Conservation (phyloP, 192 early-diverging fungal species). For the Chytriomyces hyalinus region DNA sequence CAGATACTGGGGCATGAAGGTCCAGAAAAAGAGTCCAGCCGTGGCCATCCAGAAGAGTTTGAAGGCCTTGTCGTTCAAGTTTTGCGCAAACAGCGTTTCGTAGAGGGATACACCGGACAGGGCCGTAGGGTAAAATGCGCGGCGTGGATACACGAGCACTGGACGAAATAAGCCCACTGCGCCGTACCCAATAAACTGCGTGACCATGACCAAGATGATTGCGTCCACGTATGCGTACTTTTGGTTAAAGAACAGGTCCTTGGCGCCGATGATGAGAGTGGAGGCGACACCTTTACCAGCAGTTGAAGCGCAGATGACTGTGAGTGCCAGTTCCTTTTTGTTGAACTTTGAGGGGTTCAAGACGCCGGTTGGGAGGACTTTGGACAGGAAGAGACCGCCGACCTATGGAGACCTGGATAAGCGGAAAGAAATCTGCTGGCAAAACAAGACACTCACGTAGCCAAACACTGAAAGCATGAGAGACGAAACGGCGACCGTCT, state of each 20-base stretch:
- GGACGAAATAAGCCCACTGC: slow-evolving; percentile 71
- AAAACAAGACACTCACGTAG: background rate
- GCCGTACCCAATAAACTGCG: slow-evolving; percentile 59
- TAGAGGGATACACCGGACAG: slow-evolving; percentile 76
- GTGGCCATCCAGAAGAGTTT: slow-evolving; percentile 58
- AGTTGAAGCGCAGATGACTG: slow-evolving; percentile 52
- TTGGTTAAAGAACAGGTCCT: slow-evolving; percentile 35
- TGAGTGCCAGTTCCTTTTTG: slow-evolving; percentile 81
- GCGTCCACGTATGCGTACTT: slow-evolving; percentile 53
- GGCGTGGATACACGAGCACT: slow-evolving; percentile 77
- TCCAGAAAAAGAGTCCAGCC: slow-evolving; percentile 55
- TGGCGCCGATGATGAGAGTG: slow-evolving; percentile 19
- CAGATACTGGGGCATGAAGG: slow-evolving; percentile 60
- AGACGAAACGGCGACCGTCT: background rate
- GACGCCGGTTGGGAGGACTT: background rate
- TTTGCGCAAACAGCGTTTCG: slow-evolving; percentile 70
- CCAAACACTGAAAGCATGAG: background rate
- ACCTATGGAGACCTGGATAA: background rate
- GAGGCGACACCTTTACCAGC: slow-evolving; percentile 2
- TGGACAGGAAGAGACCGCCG: slow-evolving; percentile 4
- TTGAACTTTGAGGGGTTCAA: slow-evolving; percentile 80
- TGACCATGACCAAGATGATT: slow-evolving; percentile 43
- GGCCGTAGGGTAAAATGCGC: slow-evolving; percentile 81
- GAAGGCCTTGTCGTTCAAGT: slow-evolving; percentile 46
- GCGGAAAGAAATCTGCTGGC: too few relatives aligned